Conservation (phyloP, 2,329 filamentous ascomycete genomes). For the Lachnum nothofagi region DNA sequence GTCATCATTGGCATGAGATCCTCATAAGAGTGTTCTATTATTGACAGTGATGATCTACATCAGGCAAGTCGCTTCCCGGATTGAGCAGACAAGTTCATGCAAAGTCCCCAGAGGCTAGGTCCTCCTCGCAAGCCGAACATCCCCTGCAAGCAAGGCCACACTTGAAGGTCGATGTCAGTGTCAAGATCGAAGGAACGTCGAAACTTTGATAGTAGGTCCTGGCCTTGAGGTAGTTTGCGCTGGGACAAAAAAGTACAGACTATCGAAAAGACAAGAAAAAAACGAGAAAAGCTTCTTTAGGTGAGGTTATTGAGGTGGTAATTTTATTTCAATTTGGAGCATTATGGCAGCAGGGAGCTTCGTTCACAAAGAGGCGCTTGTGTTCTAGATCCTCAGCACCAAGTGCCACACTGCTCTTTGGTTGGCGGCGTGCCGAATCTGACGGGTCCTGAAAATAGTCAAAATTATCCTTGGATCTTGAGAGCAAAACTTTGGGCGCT, state of each 20-base stretch:
- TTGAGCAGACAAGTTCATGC: conserved; percentile 26
- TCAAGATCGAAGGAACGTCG: conserved; percentile 10
- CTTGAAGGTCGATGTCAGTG: conserved; percentile 1
- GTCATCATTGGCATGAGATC: conserved; percentile 20
- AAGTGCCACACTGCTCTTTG: conserved; percentile 7
- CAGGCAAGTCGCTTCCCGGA: conserved; percentile 18
- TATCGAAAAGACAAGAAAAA: neutral
- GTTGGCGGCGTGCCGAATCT: conserved; percentile 1
- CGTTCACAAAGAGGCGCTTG: neutral
- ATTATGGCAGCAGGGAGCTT: conserved; percentile 21
- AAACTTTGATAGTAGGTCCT: conserved; percentile 5
- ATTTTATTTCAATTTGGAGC: conserved; percentile 26
- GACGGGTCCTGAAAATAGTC: conserved; percentile 9
- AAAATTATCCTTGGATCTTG: conserved; percentile 7
- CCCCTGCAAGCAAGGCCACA: conserved; percentile 5
- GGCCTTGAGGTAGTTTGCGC: no score
- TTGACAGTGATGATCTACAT: conserved; percentile 23
- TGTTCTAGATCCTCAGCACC: conserved; percentile 8
- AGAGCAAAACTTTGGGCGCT: conserved; percentile 4
- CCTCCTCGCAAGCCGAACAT: conserved; percentile 10
- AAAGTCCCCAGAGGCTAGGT: conserved; percentile 4
- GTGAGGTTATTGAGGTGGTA: conserved; percentile 16
- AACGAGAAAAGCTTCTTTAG: conserved; percentile 7
- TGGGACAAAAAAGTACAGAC: neutral
- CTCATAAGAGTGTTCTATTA: conserved; percentile 27